These are phyloP conservation scores for Cardiospermum halicacabum DNA, from an alignment of 345 rosid species.

Conservation along the genomic window DNA sequence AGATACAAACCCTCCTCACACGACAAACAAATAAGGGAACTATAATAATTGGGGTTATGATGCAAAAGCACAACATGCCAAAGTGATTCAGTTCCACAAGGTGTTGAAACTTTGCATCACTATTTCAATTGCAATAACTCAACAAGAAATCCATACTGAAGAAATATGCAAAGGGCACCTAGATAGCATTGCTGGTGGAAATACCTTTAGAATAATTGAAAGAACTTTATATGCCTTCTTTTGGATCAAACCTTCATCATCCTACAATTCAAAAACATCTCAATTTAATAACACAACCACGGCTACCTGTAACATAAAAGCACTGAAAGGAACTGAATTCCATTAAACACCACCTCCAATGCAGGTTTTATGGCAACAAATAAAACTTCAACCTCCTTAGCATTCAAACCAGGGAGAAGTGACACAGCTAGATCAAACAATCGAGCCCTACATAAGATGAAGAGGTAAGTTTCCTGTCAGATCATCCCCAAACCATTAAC, in stretches of 20 bases:
- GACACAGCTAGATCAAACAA: conserved; percentile 78
- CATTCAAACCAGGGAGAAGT: conserved; percentile 71
- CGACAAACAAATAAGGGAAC: background rate
- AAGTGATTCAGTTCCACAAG: background rate
- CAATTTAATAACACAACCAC: background rate
- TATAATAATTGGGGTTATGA: background rate
- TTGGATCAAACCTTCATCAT: conserved; percentile 63
- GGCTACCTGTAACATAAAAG: background rate
- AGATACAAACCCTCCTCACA: background rate
- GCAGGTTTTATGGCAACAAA: conserved; percentile 68
- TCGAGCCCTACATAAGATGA: conserved; percentile 57
- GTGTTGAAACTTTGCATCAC: too few relatives aligned
- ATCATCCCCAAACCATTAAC: background rate
- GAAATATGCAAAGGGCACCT: background rate
- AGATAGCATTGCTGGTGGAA: conserved; percentile 10
- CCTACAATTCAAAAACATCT: conserved; percentile 43
- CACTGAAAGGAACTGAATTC: conserved; percentile 3
- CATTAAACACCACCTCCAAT: conserved; percentile 47
- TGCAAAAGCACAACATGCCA: background rate
- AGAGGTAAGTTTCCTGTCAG: background rate
- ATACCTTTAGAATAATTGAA: conserved; percentile 73
- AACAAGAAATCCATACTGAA: too few relatives aligned
- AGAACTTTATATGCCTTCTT: conserved; percentile 95
- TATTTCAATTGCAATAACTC: too few relatives aligned
- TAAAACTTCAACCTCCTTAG: conserved; percentile 44